Base-by-base conservation (phyloP, 1,284 basidiomycete species). In the Moesziomyces sp. region DNA sequence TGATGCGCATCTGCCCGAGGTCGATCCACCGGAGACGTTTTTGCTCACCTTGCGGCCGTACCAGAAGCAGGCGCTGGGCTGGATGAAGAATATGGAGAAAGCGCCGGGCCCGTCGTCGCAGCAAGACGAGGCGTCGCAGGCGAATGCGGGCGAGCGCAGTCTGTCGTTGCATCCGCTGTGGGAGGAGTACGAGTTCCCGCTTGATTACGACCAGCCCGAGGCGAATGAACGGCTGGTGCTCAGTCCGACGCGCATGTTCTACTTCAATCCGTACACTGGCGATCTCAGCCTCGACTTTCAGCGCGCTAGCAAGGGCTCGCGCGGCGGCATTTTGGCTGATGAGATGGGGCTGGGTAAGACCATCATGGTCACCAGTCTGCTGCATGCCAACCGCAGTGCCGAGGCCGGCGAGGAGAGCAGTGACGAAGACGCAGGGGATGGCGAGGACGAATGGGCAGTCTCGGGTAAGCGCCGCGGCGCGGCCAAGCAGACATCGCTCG, bases 41-140 rank as follows among this genome's bases (percentile, higher is more conserved):
- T 87, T 89, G 0, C 87, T 97, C 50, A 90, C 87, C 0, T 85
- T 98, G 28, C 89, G 94, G 47, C 82, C 85, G 1, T 99, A 99
- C 85, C 96, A 98, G 81, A 97, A 94, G 80, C 95, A 99, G 84
- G 95, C 94, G 3, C 86, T 98, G 74, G 93, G 92, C 44, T 99
- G 96, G 95, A 95, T 98, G 94, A 87, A 90, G 71, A 92, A 91
- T 1, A 88, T 95, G 74, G 96, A 97, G 19, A 63, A 58, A 35
- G 57, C 63, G 8, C 60, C 64, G 0, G 57, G 56, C 13, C 45
- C 35, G 8, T 46, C 51, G 4, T 49, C 58, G 9, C 58, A 45
- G n/a, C 43, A 46, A 0, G 38, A 42, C 4, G 26, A 23, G 21
- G 55, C 52, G 8, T 52, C 57, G 16, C 60, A 58, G 38, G 48